Conservation (phyloP, 805 yeast genomes). For the Wickerhamomyces queroliae region DNA sequence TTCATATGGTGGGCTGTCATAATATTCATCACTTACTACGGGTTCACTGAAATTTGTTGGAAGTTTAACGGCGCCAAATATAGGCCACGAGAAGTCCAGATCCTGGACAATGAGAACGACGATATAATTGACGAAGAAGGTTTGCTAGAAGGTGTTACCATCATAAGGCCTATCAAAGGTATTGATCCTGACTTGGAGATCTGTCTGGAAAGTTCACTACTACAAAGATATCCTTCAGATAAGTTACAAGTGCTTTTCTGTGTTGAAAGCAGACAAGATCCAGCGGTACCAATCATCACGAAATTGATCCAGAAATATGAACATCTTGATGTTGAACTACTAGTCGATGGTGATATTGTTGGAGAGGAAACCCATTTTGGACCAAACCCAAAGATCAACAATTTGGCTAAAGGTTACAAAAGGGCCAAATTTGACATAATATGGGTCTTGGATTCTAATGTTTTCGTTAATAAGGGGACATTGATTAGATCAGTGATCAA, state of each 20-base stretch:
- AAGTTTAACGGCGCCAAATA: constrained; percentile 15
- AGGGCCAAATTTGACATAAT: constrained; percentile 65
- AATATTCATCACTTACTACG: constrained; percentile 13
- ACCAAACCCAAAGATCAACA: constrained; percentile 87
- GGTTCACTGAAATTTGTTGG: constrained; percentile 17
- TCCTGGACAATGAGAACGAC: not conserved
- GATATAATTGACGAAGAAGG: constrained; percentile 19
- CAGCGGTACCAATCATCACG: constrained; percentile 54
- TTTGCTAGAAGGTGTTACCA: constrained; percentile 62
- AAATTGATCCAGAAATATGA: constrained; percentile 48
- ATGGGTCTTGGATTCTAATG: constrained; percentile 86
- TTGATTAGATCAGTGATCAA: constrained; percentile 58
- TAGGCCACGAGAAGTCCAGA: constrained; percentile 5
- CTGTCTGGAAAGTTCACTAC: constrained; percentile 63
- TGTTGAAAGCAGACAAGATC: constrained; percentile 57
- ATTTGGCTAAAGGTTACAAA: constrained; percentile 73
- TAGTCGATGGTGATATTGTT: constrained; percentile 38
- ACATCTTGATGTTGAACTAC: constrained; percentile 48
- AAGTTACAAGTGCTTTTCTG: constrained; percentile 72
- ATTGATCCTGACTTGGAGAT: constrained; percentile 67
- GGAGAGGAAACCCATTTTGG: constrained; percentile 48
- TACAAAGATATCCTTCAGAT: constrained; percentile 57
- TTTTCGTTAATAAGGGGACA: constrained; percentile 66
- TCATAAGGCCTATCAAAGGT: constrained; percentile 80
- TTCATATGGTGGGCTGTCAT: constrained; percentile 21